A percentile compares a stretch with the other conserved stretches of the same genome.
phyloP scores from a whole-genome alignment of 495 filamentous ascomycete species.

The Amniculicola lignicola region DNA sequence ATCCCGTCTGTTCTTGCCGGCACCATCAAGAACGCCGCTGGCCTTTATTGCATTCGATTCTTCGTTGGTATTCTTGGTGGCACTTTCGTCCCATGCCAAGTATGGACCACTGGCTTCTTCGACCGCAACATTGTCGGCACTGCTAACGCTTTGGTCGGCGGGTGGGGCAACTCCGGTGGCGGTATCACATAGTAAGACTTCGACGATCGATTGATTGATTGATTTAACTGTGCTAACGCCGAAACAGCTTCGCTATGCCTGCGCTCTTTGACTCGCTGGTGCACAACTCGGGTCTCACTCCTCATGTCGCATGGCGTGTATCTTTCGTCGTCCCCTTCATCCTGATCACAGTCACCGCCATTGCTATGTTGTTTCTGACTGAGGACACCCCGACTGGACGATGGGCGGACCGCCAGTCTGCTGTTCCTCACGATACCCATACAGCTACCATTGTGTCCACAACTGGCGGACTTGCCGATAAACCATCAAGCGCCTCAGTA shows the following conservation, averaged over 20 bases:
- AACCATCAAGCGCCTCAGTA: slow-evolving; percentile 43
- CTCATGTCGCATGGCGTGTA: slow-evolving; percentile 77
- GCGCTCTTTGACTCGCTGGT: slow-evolving; percentile 85
- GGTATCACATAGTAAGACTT: slow-evolving; percentile 62
- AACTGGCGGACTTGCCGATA: slow-evolving; percentile 57
- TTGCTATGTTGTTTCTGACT: slow-evolving; percentile 68
- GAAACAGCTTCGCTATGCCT: slow-evolving; percentile 76
- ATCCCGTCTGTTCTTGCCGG: slow-evolving; percentile 84
- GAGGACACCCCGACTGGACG: slow-evolving; percentile 82
- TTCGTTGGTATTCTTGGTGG: slow-evolving; percentile 92
- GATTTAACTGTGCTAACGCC: not conserved
- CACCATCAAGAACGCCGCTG: slow-evolving; percentile 63
- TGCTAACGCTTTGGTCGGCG: slow-evolving; percentile 81
- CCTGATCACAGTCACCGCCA: slow-evolving; percentile 62
- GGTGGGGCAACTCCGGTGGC: slow-evolving; percentile 87
- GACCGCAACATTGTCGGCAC: slow-evolving; percentile 94
- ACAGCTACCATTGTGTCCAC: slow-evolving; percentile 48
- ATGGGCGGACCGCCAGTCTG: slow-evolving; percentile 67
- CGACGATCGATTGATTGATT: not conserved
- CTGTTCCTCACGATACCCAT: slow-evolving; percentile 18
- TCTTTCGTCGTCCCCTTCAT: slow-evolving; percentile 81
- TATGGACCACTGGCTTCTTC: slow-evolving; percentile 94
- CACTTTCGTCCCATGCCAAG: slow-evolving; percentile 90
- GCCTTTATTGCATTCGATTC: slow-evolving; percentile 78
- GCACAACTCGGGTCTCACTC: slow-evolving; percentile 50